phyloP scores from a whole-genome alignment of 768 basidiomycete species.

The Tricholoma flavovirens region DNA sequence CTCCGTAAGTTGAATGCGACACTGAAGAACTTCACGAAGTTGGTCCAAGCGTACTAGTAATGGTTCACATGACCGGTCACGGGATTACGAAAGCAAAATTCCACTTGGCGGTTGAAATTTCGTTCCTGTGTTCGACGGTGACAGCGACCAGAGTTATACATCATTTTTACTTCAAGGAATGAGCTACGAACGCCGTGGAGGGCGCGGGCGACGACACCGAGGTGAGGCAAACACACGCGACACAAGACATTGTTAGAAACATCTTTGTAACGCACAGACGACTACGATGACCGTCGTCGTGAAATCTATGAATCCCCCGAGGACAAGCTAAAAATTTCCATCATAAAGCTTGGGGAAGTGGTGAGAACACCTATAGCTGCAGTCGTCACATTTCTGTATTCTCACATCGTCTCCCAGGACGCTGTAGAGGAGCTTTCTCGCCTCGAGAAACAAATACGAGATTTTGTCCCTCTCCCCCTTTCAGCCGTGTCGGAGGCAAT shows the following conservation, averaged over 20 bases:
- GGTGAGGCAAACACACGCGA: constrained; percentile 37
- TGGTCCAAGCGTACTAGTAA: not conserved
- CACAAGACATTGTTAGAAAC: constrained; percentile 14
- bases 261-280: constrained; percentile 41
- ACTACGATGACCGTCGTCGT: constrained; percentile 62
- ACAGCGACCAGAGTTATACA: constrained; percentile 14
- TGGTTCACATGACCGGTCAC: not conserved
- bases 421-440: constrained; percentile 62
- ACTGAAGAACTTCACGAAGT: not conserved
- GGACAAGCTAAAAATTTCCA: constrained; percentile 58
- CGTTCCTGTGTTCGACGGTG: constrained; percentile 2
- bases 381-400: constrained; percentile 1
- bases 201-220: constrained; percentile 45
- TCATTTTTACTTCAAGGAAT: constrained; percentile 28
- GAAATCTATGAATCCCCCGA: constrained; percentile 66
- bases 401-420: constrained; percentile 41
- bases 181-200: constrained; percentile 56
- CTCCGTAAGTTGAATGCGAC: not conserved
- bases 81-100: not conserved
- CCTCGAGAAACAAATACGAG: constrained; percentile 60
- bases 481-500: constrained; percentile 67
- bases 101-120: not conserved
- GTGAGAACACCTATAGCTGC: constrained; percentile 40
- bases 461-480: constrained; percentile 53
- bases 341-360: constrained; percentile 77